Evolutionary conservation across 2,329 filamentous ascomycete species (phyloP).

Genomic region (Emergomyces pasteurianus): DNA sequence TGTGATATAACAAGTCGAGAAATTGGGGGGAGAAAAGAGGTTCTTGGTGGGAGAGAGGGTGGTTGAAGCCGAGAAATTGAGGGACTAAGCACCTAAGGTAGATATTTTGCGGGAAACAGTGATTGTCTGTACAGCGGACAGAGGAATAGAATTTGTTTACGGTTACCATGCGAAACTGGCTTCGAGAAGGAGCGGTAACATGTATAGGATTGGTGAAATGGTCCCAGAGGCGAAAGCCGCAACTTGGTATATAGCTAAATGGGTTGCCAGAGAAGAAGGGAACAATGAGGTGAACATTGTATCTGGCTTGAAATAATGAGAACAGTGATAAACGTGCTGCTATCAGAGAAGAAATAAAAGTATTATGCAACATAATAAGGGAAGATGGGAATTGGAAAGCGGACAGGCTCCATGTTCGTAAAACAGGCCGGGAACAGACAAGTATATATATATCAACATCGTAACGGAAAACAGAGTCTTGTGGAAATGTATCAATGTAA

Average conservation of each 20-base stretch:
- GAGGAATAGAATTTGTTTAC: not conserved
- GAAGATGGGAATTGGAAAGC: not conserved
- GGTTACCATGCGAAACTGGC: not conserved
- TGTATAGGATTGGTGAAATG: not conserved
- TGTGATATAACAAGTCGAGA: not conserved
- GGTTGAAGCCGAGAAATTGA: not conserved
- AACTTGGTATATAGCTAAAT: not conserved
- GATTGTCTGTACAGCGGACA: not conserved
- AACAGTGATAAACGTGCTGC: not conserved
- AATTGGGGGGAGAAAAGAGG: not conserved
- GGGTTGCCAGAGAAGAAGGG: not conserved
- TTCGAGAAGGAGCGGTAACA: not conserved
- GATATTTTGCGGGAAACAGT: not conserved
- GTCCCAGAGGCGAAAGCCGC: not conserved
- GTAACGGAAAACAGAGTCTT: not conserved
- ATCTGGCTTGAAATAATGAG: not conserved
- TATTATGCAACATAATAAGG: not conserved
- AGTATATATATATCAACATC: slow-evolving; percentile 3
- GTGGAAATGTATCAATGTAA: not conserved
- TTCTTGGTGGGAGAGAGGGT: not conserved
- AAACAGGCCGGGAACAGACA: slow-evolving; percentile 1
- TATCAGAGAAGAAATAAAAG: not conserved
- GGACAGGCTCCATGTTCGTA: slow-evolving; percentile 5
- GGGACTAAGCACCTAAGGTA: not conserved
- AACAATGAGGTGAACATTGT: not conserved